Evolutionary conservation across 2,329 filamentous ascomycete genomes (phyloP), one percentile per base, ranked within the genome.

Genomic region (Thielaviopsis populi): DNA sequence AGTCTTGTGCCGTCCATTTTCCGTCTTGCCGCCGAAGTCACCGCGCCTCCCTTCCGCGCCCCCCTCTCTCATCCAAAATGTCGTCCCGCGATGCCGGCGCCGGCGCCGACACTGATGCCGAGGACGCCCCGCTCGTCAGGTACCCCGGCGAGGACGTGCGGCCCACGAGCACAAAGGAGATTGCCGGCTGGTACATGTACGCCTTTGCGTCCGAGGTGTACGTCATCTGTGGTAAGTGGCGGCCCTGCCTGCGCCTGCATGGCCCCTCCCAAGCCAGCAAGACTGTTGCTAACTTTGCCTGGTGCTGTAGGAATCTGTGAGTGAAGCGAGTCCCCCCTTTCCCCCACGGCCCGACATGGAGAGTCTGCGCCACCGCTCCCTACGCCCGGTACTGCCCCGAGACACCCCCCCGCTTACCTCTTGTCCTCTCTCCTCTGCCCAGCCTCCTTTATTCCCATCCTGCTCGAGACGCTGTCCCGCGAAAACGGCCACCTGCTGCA

Each of bases 121-220:
- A 63, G 59, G 61, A 41, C 11, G 56, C 61, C 15, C 50, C 37
- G 50, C 37, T 61, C 66, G 74, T 82, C 63, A 79, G 83, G 65
- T 96, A 95, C 73, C 79, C 80, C 1, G 90, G 88, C 67, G 90
- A 97, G 73, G 94, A 99, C 74, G 88, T 85, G 27, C 82, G 92
- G n/a, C 83, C 88, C 63, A 97, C 94, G 10, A 96, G 89, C 73
- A 77, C 77, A 69, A 92, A 88, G 74, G 94, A 99, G 80, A 81
- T 97, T 66, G 79, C 85, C 46, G 94, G 92, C 69, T 99, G 95
- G 89, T 99, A 97, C 75, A 87, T 87, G 73, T 97, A 97, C 77
- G 88, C 88, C 50, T 97, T 95, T 80, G 94, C 94, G 27, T 91
- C 92, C 22, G 94, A 99, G 76, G 92, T 95, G 63, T 97, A 96